These are phyloP conservation scores for Carex scoparia DNA, from an alignment of 176 grass and related monocot species.

Conservation along the genomic window DNA sequence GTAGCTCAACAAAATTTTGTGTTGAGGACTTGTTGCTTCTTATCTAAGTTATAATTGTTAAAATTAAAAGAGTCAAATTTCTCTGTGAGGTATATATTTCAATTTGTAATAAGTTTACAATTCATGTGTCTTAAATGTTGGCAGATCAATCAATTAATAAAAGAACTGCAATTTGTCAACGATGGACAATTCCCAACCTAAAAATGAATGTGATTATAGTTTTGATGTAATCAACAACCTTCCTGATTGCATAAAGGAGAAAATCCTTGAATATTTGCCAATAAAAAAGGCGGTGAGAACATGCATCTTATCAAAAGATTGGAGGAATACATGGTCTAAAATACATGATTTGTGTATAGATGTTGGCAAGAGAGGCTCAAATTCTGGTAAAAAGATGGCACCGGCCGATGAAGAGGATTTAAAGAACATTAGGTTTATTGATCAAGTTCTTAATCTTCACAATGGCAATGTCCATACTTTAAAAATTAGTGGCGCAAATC, in stretches of 20 bases:
- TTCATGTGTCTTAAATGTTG: too few relatives aligned
- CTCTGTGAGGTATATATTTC: too few relatives aligned
- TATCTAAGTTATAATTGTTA: too few relatives aligned
- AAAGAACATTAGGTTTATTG: not conserved
- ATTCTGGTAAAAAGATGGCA: not conserved
- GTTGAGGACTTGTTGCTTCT: too few relatives aligned
- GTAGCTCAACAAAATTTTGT: too few relatives aligned
- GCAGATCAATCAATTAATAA: too few relatives aligned
- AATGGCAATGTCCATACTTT: not conserved
- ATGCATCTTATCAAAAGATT: not conserved
- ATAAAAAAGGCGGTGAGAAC: slow-evolving; percentile 4
- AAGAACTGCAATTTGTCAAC: not conserved
- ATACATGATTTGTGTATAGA: not conserved
- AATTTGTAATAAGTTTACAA: too few relatives aligned
- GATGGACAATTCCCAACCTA: not conserved
- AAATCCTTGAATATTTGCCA: slow-evolving; percentile 7
- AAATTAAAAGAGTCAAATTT: too few relatives aligned
- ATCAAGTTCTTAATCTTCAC: slow-evolving; percentile 8
- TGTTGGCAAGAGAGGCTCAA: not conserved
- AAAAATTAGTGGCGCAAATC: not conserved
- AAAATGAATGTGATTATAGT: not conserved
- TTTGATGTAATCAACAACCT: not conserved
- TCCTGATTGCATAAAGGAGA: not conserved
- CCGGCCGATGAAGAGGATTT: not conserved
- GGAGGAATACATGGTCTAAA: not conserved